Evolutionary conservation across 441 rosid species (phyloP).

Genomic region (Aquilaria agallochum): DNA sequence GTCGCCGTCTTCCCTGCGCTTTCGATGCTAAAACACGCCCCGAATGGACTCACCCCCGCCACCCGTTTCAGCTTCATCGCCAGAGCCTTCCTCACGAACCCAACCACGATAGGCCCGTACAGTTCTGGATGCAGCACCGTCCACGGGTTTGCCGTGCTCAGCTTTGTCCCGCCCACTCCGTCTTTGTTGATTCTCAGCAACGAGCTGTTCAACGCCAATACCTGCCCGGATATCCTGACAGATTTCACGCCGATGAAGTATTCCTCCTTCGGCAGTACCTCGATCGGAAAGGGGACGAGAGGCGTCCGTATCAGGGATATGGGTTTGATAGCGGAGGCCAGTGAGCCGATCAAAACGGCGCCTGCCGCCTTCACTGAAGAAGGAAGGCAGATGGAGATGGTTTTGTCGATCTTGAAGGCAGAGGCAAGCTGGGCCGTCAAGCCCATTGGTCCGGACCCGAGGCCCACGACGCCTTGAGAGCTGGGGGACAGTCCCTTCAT

Average conservation of each 20-base stretch:
- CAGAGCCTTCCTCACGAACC: conserved; percentile 17
- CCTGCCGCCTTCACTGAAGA: conserved; percentile 19
- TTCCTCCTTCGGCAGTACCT: conserved; percentile 18
- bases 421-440: conserved; percentile 15
- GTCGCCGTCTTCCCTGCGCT: conserved; percentile 11
- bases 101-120: conserved; percentile 21
- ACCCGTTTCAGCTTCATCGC: conserved; percentile 18
- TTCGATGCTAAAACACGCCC: conserved; percentile 33
- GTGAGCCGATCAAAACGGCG: conserved; percentile 20
- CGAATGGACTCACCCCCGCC: conserved; percentile 32
- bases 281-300: background rate
- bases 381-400: conserved; percentile 25
- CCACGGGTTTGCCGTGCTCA: conserved; percentile 29
- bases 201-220: conserved; percentile 14
- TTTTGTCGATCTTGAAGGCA: background rate
- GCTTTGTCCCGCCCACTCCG: conserved; percentile 32
- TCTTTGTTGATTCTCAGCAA: conserved; percentile 20
- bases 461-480: conserved; percentile 20
- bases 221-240: conserved; percentile 23
- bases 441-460: conserved; percentile 12
- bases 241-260: conserved; percentile 37
- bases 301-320: conserved; percentile 1
- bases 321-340: conserved; percentile 19
- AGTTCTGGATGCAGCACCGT: conserved; percentile 21
- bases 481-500: conserved; percentile 9